A percentile compares a stretch with the other conserved stretches of the same genome.
Evolutionary conservation across 495 filamentous ascomycete genomes (phyloP).

Genomic region (Lasiosphaeriaceae sp.): DNA sequence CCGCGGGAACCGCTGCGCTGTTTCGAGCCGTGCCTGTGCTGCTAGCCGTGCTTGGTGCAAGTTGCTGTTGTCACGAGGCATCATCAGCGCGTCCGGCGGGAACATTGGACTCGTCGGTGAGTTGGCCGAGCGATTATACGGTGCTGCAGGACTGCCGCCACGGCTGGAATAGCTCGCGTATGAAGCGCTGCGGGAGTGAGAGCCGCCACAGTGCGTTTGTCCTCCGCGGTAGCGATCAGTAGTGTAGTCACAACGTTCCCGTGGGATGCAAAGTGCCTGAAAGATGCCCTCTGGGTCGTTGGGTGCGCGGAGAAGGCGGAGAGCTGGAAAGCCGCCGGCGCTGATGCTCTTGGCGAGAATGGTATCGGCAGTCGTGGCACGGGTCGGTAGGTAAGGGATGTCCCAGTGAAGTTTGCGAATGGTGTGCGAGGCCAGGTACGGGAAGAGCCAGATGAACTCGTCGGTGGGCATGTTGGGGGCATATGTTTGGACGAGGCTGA

Average conservation of each 20-base stretch:
- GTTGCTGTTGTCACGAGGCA: conserved; percentile 37
- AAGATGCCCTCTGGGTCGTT: conserved; percentile 70
- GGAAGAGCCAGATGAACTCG: conserved; percentile 59
- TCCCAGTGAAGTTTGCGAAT: conserved; percentile 81
- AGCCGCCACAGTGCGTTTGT: conserved; percentile 14
- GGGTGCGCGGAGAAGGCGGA: conserved; percentile 66
- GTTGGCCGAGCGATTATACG: background rate
- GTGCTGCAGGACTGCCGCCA: background rate
- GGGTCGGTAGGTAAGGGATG: conserved; percentile 48
- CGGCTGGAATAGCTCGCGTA: conserved; percentile 5
- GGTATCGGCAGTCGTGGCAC: conserved; percentile 53
- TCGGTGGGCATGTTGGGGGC: conserved; percentile 58
- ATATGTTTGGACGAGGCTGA: conserved; percentile 66
- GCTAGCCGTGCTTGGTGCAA: conserved; percentile 49
- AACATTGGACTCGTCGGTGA: conserved; percentile 30
- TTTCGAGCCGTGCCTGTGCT: conserved; percentile 56
- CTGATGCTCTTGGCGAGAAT: conserved; percentile 72
- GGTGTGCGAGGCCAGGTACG: conserved; percentile 63
- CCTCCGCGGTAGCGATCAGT: conserved; percentile 36
- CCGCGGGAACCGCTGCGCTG: conserved; percentile 46
- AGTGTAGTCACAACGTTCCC: conserved; percentile 30
- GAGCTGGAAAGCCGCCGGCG: conserved; percentile 63
- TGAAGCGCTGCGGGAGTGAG: conserved; percentile 1
- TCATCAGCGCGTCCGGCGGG: conserved; percentile 28
- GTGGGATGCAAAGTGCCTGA: conserved; percentile 64